Conservation (phyloP, 2,329 filamentous ascomycete species). For the Penicillium sp. region DNA sequence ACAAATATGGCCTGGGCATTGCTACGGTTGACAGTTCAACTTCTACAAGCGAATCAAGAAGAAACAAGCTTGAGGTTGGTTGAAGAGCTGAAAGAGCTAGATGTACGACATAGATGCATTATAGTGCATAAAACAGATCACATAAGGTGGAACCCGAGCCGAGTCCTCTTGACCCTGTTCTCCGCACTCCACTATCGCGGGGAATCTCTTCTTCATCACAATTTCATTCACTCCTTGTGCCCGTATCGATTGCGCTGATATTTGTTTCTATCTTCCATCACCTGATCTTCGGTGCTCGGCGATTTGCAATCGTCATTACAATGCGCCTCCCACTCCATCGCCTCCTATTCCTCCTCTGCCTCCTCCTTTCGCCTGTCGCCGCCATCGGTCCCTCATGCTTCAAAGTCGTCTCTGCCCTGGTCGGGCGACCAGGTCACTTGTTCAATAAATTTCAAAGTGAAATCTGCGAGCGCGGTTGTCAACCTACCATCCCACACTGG, state of each 20-base stretch:
- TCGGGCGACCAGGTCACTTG: conserved; percentile 30
- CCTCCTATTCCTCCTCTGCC: conserved; percentile 19
- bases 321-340: conserved; percentile 25
- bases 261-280: not conserved
- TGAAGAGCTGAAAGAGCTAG: not conserved
- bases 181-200: conserved; percentile 4
- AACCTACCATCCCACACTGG: conserved; percentile 37
- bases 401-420: conserved; percentile 75
- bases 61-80: not conserved
- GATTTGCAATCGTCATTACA: conserved; percentile 13
- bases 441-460: conserved; percentile 36
- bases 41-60: too few species aligned
- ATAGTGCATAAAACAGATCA: not conserved
- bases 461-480: conserved; percentile 34
- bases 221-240: not conserved
- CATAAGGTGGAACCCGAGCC: not conserved
- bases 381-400: conserved; percentile 66
- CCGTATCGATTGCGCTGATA: not conserved
- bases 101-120: not conserved
- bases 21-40: too few species aligned
- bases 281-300: not conserved
- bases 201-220: not conserved
- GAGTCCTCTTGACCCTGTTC: not conserved
- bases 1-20: not conserved
- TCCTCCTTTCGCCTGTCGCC: conserved; percentile 18